phyloP scores from a whole-genome alignment of 169 alveolate species.

The Plasmodium sp. region DNA sequence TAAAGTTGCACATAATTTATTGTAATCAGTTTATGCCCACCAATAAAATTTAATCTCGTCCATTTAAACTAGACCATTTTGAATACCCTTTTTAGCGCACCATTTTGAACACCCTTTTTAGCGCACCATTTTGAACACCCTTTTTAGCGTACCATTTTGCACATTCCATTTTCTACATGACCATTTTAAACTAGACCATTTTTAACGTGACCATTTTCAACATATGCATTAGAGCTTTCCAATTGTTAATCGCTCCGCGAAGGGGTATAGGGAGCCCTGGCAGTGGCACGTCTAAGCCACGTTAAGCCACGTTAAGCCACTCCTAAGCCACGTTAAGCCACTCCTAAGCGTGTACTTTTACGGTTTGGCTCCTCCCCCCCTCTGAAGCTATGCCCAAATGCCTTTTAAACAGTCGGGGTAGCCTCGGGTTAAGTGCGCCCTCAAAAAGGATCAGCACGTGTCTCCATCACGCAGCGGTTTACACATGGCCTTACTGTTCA shows the following conservation, averaged over 20 bases:
- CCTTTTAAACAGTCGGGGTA: background rate
- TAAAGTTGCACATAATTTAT: conserved; percentile 43
- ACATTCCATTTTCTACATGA: too few species aligned
- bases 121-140: background rate
- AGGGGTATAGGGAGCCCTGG: background rate
- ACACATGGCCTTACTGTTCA: background rate
- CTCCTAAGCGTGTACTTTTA: background rate
- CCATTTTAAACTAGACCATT: too few species aligned
- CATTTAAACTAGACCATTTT: conserved; percentile 16
- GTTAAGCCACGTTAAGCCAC: background rate
- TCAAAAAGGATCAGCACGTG: too few species aligned
- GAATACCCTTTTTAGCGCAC: background rate
- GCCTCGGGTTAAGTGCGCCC: background rate
- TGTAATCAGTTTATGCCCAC: background rate
- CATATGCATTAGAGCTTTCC: background rate
- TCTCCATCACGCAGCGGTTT: background rate
- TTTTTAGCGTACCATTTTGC: background rate
- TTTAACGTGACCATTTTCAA: background rate
- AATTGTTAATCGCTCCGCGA: background rate
- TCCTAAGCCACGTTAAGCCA: background rate
- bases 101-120: too few species aligned
- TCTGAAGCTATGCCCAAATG: background rate
- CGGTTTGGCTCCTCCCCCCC: background rate
- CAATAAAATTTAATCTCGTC: conserved; percentile 11
- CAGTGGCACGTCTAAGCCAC: too few species aligned